Percentiles rank a stretch among this genome's conserved stretches.
Conservation (phyloP, 2,329 filamentous ascomycete genomes). For the Fusarium nurragi region DNA sequence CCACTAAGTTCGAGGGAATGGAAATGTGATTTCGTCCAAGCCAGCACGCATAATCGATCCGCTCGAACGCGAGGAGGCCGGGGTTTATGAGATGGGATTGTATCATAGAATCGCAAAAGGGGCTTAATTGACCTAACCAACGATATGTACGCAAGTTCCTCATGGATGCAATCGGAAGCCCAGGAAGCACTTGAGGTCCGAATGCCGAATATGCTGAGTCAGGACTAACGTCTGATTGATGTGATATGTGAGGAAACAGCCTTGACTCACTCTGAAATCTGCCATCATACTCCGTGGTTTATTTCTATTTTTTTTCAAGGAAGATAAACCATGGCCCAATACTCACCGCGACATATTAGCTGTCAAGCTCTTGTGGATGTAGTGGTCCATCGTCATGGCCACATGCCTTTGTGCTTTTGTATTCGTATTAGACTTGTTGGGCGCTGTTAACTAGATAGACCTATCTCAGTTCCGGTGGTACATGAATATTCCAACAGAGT, state of each 20-base stretch:
- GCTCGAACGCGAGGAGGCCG: slow-evolving; percentile 39
- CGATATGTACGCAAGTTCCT: slow-evolving; percentile 24
- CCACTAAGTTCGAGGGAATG: slow-evolving; percentile 53
- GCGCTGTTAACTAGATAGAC: not conserved
- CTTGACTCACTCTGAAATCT: slow-evolving; percentile 86
- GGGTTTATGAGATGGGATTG: slow-evolving; percentile 48
- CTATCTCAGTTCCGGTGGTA: not conserved
- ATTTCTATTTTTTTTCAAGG: slow-evolving; percentile 87
- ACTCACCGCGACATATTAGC: slow-evolving; percentile 74
- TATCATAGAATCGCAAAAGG: slow-evolving; percentile 55
- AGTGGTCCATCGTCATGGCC: slow-evolving; percentile 76
- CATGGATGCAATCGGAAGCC: not conserved
- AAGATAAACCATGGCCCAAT: slow-evolving; percentile 68
- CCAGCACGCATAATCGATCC: slow-evolving; percentile 41
- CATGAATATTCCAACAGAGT: not conserved
- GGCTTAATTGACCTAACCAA: slow-evolving; percentile 49
- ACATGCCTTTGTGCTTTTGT: slow-evolving; percentile 50
- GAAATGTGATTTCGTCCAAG: slow-evolving; percentile 39
- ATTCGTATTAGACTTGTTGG: not conserved
- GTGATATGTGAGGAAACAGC: slow-evolving; percentile 44
- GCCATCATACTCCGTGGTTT: slow-evolving; percentile 72
- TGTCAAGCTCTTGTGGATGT: slow-evolving; percentile 62
- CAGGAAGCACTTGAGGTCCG: slow-evolving; percentile 1
- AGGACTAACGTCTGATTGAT: not conserved
- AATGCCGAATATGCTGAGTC: slow-evolving; percentile 5